Evolutionary conservation across 805 yeast species (phyloP).

Genomic region (Zygotorulaspora sp.): DNA sequence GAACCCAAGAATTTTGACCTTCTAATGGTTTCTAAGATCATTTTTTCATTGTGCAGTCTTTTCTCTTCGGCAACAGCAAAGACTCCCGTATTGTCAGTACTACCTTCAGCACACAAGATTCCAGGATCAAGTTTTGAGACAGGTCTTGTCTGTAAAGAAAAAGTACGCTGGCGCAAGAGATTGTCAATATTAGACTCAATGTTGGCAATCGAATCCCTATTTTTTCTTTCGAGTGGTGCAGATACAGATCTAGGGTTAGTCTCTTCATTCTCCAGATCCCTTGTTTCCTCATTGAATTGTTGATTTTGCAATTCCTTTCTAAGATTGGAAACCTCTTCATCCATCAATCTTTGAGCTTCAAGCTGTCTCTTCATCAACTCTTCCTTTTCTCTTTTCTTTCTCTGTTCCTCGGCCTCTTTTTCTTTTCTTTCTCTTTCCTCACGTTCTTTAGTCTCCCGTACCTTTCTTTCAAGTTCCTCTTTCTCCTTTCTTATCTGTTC

Average conservation of each 20-base stretch:
- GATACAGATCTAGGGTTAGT: conserved; percentile 37
- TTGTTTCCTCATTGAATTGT: conserved; percentile 6
- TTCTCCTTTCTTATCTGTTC: conserved; percentile 50
- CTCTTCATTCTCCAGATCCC: conserved; percentile 9
- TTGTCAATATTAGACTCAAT: conserved; percentile 27
- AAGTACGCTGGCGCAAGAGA: conserved; percentile 36
- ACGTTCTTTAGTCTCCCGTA: conserved; percentile 43
- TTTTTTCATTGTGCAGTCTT: conserved; percentile 28
- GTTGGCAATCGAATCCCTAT: conserved; percentile 21
- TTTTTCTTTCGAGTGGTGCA: conserved; percentile 32
- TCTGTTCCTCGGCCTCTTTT: conserved; percentile 24
- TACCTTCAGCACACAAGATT: conserved; percentile 23
- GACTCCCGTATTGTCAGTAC: conserved; percentile 15
- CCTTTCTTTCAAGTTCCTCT: conserved; percentile 44
- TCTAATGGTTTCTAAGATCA: conserved; percentile 41
- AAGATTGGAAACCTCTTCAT: conserved; percentile 22
- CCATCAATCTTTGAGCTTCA: conserved; percentile 31
- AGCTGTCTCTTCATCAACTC: conserved; percentile 20
- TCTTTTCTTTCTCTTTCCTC: conserved; percentile 40
- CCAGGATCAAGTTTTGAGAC: conserved; percentile 44
- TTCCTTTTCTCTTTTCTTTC: conserved; percentile 24
- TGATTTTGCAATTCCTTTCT: conserved; percentile 16
- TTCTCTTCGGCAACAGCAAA: conserved; percentile 23
- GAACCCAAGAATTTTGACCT: conserved; percentile 44
- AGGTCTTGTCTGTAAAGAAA: conserved; percentile 41